Evolutionary conservation across 495 filamentous ascomycete genomes (phyloP), one percentile per base, ranked within the genome.

Genomic region (Aspergillus incahuasiensis): DNA sequence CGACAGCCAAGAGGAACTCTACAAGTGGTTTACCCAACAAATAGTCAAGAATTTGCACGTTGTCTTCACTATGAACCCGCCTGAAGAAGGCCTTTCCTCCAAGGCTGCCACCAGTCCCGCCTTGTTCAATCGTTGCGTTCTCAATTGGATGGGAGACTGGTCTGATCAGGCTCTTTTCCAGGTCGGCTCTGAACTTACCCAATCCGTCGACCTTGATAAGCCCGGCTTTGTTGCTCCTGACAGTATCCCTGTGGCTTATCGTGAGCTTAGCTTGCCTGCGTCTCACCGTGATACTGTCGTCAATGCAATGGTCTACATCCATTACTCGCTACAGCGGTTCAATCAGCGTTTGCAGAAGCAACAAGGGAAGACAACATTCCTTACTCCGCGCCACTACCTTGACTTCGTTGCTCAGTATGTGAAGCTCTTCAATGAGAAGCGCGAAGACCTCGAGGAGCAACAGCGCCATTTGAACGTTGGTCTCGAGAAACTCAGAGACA

Each of bases 61-160:
- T 53, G 94, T 99, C 35, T 97, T 99, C 66, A 99, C 94, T 2
- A 99, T 99, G 94, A 99, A 99, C 70, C 94, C 94, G n/a, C 94
- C 94, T 5, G 88, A 96, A 67, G 95, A 92, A 57, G 94, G 92
- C 1, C 73, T 99, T 40, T 91, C 88, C 11, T 96, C 91, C 6
- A 97, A 95, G 73, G 95, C 94, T 49, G 94, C 94, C 16, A 99
- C 95, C 13, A 95, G 90, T 78, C 94, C 94, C 40, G 94, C 94
- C 25, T 72, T 99, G 61, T 99, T 99, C 84, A 99, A 99, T 74
- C 85, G 94, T 76, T 99, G 94, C 65, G 94, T 99, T 41, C 85
- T 99, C 51, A 99, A 99, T 74, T 99, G 94, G 94, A 96, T 97
- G 69, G 94, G 94, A 45, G 94, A 99, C 74, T 99, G 94, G 94